Evolutionary conservation across 352 stramenopile species (phyloP), one percentile per base, ranked within the genome.

Genomic region (Phytophthora pseudosyringae): DNA sequence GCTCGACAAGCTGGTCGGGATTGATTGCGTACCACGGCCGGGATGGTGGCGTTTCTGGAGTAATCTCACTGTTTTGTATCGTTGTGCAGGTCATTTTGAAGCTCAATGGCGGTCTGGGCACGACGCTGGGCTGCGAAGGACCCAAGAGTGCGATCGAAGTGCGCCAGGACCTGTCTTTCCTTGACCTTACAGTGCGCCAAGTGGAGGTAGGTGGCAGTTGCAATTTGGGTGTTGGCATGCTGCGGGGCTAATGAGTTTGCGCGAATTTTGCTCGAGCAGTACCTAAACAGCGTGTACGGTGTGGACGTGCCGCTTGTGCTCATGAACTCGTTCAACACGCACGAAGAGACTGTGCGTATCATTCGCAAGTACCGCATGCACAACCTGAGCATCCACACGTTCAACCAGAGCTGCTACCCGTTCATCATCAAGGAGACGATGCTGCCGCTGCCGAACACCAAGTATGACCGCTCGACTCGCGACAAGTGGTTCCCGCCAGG

Each of bases 271-370:
- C 50, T 45, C 44, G 5, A 43, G 21, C 32, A 94, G 86, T 96
- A 96, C 41, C 69, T 97, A 38, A 97, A 97, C 70, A 95, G 83
- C 52, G 81, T 95, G 57, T 97, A 97, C 63, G 89, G 89, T 31
- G 90, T 97, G 36, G 93, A 99, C 63, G 97, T 99, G 41, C 98
- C 98, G 35, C 98, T 99, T 57, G 98, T 99, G 83, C 88, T 99
- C 36, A 99, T 99, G 98, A 99, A 99, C 83, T 99, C 94, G 67
- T 99, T 99, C 81, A 98, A 97, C 70, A 99, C 98, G 28, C 97
- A 97, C 71, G 96, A 98, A 62, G 98, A 99, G 81, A 99, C 97
- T 28, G 83, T 99, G 58, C 90, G 90, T 55, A 99, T 99, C 72
- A 88, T 98, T 52, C 83, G 89, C 50, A 99, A 99, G 77, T 99